Percentiles rank a stretch among this genome's conserved stretches.
phyloP scores from a whole-genome alignment of 2,329 filamentous ascomycete species.

The Penicillium sp. region DNA sequence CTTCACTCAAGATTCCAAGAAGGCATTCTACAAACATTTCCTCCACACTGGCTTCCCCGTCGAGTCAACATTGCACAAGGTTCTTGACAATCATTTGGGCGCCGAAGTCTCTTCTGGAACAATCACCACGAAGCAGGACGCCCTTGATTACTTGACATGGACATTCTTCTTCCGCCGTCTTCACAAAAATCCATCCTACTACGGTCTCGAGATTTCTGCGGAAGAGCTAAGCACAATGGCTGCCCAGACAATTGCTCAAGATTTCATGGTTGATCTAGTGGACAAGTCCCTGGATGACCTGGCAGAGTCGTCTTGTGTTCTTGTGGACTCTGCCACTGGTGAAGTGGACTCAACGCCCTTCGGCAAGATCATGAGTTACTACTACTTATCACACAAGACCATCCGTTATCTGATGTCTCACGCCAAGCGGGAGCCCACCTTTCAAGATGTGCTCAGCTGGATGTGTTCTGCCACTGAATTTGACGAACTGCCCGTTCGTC shows the following conservation, averaged over 20 bases:
- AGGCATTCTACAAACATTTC: slow-evolving; percentile 99
- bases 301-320: slow-evolving; percentile 78
- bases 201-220: slow-evolving; percentile 88
- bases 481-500: slow-evolving; percentile 93
- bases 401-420: slow-evolving; percentile 80
- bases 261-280: slow-evolving; percentile 92
- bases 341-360: slow-evolving; percentile 87
- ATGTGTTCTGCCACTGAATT: slow-evolving; percentile 94
- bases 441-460: slow-evolving; percentile 84
- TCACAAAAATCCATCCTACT: slow-evolving; percentile 98
- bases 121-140: slow-evolving; percentile 91
- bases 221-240: slow-evolving; percentile 87
- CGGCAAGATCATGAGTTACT: slow-evolving; percentile 99
- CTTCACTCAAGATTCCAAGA: slow-evolving; percentile 96
- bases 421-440: slow-evolving; percentile 72
- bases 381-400: slow-evolving; percentile 94
- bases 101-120: slow-evolving; percentile 94
- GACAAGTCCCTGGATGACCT: slow-evolving; percentile 82
- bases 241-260: slow-evolving; percentile 84
- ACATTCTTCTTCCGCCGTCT: slow-evolving; percentile 98
- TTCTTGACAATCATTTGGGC: slow-evolving; percentile 93
- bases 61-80: slow-evolving; percentile 92
- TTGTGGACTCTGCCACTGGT: slow-evolving; percentile 74
- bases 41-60: slow-evolving; percentile 97
- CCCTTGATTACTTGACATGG: slow-evolving; percentile 96